Evolutionary conservation across 2,329 filamentous ascomycete species (phyloP), one percentile per base, ranked within the genome.

Genomic region (Pyricularia grisea): DNA sequence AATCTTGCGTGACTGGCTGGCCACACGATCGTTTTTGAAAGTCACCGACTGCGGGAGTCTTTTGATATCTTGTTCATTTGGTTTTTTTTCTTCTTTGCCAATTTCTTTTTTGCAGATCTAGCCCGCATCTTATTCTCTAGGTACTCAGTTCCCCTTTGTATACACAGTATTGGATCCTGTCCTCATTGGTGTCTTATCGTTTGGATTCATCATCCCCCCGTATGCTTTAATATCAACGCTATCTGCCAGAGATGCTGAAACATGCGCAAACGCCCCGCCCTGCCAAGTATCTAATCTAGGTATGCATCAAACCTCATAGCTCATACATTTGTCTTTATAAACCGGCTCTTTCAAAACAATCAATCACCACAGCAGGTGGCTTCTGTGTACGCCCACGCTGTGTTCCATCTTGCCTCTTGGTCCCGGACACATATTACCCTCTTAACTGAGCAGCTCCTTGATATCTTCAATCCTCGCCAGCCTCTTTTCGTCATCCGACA

Each of bases 401-500:
- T 61, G 23, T 27, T 61, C 58, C 25, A 17, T 17, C 23, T 61
- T 61, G 7, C 25, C 58, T 25, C 25, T 27, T 23, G 58, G 10
- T 27, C n/a, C 11, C 7, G 17, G 2, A 7, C 17, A n/a, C 20
- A 25, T 58, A 23, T 58, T n/a, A n/a, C 9, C 30, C 30, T 33
- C 9, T 14, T 27, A 67, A 74, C 90, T 93, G 66, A 99, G 85
- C 73, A 99, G 81, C 79, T 97, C 92, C 79, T 91, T 94, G 73
- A 98, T 93, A 79, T 99, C 95, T 78, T 97, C 94, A 72, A 98
- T 94, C 58, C 93, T 85, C 77, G 95, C 91, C 71, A 93, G 82
- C 76, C 90, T 93, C 85, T 95, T 97, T 79, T 97, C 94, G 72
- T 97, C 94, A 71, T 97, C 93, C 68, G 85, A 91, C 88, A 97